Conservation (phyloP, 2,329 filamentous ascomycete species). For the Delphinella strobiligena region DNA sequence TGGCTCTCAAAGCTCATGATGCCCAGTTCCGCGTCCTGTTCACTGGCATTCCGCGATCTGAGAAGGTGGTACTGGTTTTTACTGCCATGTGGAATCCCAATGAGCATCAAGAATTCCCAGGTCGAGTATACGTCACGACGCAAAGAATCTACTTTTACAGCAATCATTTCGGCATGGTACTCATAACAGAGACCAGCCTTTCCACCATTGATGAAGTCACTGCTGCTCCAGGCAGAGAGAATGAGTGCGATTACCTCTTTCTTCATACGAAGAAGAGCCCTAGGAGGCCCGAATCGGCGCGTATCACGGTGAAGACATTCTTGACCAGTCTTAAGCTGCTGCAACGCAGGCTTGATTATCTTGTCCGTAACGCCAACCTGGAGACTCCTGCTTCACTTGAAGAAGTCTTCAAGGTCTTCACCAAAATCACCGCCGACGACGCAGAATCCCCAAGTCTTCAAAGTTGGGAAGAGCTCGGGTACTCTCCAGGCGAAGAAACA, state of each 20-base stretch:
- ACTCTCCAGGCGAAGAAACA: conserved; percentile 18
- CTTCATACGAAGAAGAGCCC: conserved; percentile 58
- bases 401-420: conserved; percentile 57
- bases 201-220: conserved; percentile 77
- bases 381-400: conserved; percentile 58
- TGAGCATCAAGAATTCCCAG: conserved; percentile 64
- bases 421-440: conserved; percentile 57
- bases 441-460: conserved; percentile 62
- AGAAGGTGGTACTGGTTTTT: conserved; percentile 85
- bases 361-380: conserved; percentile 68
- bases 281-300: conserved; percentile 51
- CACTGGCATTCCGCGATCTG: conserved; percentile 61
- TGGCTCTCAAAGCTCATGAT: conserved; percentile 62
- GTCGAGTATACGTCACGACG: conserved; percentile 77
- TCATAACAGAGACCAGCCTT: conserved; percentile 67
- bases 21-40: conserved; percentile 90
- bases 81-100: conserved; percentile 77
- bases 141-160: conserved; percentile 93
- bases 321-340: conserved; percentile 75
- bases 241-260: conserved; percentile 83
- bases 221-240: conserved; percentile 60
- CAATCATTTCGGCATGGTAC: conserved; percentile 80
- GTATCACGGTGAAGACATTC: conserved; percentile 85
- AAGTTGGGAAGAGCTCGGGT: conserved; percentile 78
- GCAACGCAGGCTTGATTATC: conserved; percentile 69